Conservation (phyloP, 257 asterid genomes). For the Voacanga thouarsii region DNA sequence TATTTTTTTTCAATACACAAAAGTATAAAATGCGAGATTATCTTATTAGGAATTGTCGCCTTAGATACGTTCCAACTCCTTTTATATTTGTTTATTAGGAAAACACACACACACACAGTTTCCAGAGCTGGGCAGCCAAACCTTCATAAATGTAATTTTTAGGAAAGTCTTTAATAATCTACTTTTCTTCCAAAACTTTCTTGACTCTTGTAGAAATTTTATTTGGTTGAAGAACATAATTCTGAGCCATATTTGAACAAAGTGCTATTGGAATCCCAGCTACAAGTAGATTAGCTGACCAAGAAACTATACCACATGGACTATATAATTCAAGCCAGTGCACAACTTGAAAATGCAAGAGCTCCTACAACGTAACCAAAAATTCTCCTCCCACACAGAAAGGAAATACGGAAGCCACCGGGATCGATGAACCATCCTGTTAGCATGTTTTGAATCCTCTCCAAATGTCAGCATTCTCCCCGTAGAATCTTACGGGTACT, state of each 20-base stretch:
- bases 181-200: too few species aligned
- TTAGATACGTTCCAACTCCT: too few species aligned
- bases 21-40: too few species aligned
- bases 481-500: neutral
- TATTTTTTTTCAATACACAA: too few species aligned
- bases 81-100: too few species aligned
- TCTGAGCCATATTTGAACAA: neutral
- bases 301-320: neutral
- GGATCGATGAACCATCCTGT: neutral
- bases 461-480: conserved; percentile 1
- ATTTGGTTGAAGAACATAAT: too few species aligned
- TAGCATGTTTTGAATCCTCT: neutral
- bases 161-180: too few species aligned
- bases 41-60: too few species aligned
- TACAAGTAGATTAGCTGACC: neutral
- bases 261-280: neutral
- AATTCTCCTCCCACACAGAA: conserved; percentile 5
- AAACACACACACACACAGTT: too few species aligned
- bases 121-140: too few species aligned
- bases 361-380: conserved; percentile 14
- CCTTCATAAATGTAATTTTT: too few species aligned
- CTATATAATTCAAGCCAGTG: neutral
- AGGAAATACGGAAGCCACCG: conserved; percentile 12
- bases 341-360: conserved; percentile 1
- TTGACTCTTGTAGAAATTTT: too few species aligned